Conservation (phyloP, 257 asterid species). For the Salvia hispanica region DNA sequence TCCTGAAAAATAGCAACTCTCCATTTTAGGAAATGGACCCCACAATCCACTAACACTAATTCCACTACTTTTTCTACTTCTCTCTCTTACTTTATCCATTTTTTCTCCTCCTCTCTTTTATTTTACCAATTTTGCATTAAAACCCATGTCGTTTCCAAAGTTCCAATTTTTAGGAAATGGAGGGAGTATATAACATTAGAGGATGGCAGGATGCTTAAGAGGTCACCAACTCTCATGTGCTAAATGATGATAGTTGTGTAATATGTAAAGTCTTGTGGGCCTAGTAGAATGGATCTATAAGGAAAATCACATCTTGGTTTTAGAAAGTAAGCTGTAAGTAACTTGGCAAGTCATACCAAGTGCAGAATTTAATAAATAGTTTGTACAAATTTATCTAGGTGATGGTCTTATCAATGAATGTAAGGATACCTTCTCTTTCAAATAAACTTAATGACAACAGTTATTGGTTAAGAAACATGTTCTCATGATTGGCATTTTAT, state of each 20-base stretch:
- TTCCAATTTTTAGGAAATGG: too few relatives aligned
- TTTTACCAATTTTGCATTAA: too few relatives aligned
- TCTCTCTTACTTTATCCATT: too few relatives aligned
- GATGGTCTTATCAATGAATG: not conserved
- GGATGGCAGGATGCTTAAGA: not conserved
- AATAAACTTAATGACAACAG: not conserved
- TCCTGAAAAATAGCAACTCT: too few relatives aligned
- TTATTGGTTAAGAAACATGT: constrained; percentile 4
- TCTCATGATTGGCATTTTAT: not conserved
- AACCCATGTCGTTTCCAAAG: too few relatives aligned
- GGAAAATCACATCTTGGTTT: constrained; percentile 16
- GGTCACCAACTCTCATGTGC: not conserved
- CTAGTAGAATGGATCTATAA: constrained; percentile 9
- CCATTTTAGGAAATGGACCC: too few relatives aligned
- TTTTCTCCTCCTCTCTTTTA: too few relatives aligned
- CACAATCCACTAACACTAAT: too few relatives aligned
- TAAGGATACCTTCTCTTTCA: not conserved
- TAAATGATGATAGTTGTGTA: not conserved
- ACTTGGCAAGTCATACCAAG: constrained; percentile 1
- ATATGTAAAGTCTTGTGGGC: constrained; percentile 3
- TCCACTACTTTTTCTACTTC: too few relatives aligned
- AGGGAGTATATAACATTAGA: not conserved
- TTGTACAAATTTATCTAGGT: constrained; percentile 1
- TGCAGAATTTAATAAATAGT: not conserved
- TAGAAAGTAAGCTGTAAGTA: not conserved